A percentile compares a stretch with the other conserved stretches of the same genome.
phyloP scores from a whole-genome alignment of 2,329 filamentous ascomycete species.

The Aulographum hederae region DNA sequence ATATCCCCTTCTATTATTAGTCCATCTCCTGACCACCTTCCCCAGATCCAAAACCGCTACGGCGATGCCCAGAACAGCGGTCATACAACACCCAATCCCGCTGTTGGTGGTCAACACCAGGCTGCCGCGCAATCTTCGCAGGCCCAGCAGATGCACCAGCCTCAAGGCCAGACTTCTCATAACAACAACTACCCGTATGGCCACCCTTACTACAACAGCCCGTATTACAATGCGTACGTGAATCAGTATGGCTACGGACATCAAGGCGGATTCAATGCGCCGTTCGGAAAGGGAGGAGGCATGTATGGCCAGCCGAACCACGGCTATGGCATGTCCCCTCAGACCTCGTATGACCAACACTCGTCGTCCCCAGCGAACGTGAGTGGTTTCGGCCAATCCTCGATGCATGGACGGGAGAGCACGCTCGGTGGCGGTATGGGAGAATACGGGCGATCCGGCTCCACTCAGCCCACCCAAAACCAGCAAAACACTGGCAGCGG shows the following conservation, averaged over 20 bases:
- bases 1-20: not conserved
- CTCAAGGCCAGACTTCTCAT: constrained; percentile 25
- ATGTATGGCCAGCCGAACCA: constrained; percentile 47
- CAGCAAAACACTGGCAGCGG: constrained; percentile 29
- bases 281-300: constrained; percentile 31
- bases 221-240: constrained; percentile 45
- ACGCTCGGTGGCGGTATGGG: constrained; percentile 27
- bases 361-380: constrained; percentile 44
- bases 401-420: constrained; percentile 25
- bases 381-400: constrained; percentile 29
- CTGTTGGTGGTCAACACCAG: constrained; percentile 37
- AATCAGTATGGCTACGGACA: constrained; percentile 39
- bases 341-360: constrained; percentile 40
- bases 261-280: constrained; percentile 26
- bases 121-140: constrained; percentile 27
- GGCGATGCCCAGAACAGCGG: constrained; percentile 71
- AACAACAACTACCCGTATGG: constrained; percentile 40
- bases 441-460: constrained; percentile 41
- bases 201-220: constrained; percentile 40
- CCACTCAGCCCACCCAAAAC: constrained; percentile 35
- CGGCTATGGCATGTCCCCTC: constrained; percentile 36
- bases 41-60: constrained; percentile 54
- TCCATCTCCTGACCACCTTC: constrained; percentile 42
- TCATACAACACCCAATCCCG: constrained; percentile 76
- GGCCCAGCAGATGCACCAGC: constrained; percentile 27